Evolutionary conservation across 805 yeast genomes (phyloP).

Genomic region (Metschnikowia vanudenii): DNA sequence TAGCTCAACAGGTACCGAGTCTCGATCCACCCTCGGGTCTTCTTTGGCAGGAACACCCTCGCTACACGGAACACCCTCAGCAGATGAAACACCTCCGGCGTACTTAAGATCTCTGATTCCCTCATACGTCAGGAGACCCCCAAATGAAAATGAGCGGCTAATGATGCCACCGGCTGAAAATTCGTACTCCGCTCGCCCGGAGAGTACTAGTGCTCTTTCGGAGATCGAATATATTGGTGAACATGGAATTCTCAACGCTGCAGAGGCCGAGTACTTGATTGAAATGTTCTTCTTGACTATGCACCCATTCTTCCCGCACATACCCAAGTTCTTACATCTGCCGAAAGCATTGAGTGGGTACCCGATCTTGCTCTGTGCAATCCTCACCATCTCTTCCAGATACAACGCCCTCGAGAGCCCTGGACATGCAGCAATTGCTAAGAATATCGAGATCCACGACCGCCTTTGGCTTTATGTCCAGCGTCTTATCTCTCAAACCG

Average conservation of each 20-base stretch:
- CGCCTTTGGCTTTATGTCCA: conserved; percentile 84
- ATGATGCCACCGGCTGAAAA: conserved; percentile 46
- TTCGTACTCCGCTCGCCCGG: conserved; percentile 44
- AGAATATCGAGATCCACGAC: conserved; percentile 69
- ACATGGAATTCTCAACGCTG: conserved; percentile 55
- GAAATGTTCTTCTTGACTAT: conserved; percentile 67
- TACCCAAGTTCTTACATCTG: conserved; percentile 71
- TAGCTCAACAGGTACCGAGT: neutral
- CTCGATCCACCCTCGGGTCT: neutral
- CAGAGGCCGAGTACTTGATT: conserved; percentile 57
- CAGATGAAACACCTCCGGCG: conserved; percentile 3
- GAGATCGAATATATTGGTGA: conserved; percentile 66
- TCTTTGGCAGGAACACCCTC: conserved; percentile 3
- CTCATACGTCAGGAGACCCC: conserved; percentile 18
- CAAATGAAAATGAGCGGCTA: conserved; percentile 24
- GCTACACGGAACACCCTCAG: neutral
- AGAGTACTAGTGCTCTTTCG: conserved; percentile 46
- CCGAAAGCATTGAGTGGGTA: conserved; percentile 67
- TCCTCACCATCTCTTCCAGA: conserved; percentile 75
- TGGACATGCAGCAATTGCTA: conserved; percentile 23
- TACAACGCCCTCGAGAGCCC: conserved; percentile 60
- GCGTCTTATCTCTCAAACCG: conserved; percentile 74
- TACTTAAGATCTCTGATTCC: conserved; percentile 20
- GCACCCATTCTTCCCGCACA: conserved; percentile 89
- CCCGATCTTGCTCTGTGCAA: conserved; percentile 78